Conservation (phyloP, 164 flowering plant species). For the Magnolia kwangsiensis region DNA sequence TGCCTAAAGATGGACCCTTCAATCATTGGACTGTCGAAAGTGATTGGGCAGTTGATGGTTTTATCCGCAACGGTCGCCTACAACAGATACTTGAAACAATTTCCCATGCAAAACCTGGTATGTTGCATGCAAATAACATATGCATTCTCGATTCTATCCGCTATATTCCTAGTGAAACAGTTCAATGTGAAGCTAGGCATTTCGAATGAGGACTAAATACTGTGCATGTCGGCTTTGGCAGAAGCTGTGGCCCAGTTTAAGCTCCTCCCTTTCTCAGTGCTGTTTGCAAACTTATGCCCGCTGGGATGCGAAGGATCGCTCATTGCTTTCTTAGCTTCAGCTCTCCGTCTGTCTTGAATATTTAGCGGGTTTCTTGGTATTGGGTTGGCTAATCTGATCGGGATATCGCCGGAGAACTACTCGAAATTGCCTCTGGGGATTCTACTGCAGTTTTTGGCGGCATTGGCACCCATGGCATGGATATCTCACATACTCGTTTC, state of each 20-base stretch:
- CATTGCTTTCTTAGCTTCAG: conserved; percentile 72
- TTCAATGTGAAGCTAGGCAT: conserved; percentile 64
- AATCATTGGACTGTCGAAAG: conserved; percentile 74
- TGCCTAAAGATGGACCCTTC: conserved; percentile 65
- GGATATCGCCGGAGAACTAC: conserved; percentile 58
- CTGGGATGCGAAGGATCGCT: conserved; percentile 84
- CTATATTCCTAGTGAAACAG: conserved; percentile 65
- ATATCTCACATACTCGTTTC: conserved; percentile 44
- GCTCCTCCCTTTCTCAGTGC: conserved; percentile 71
- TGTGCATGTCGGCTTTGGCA: conserved; percentile 73
- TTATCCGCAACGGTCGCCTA: conserved; percentile 54
- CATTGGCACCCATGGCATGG: conserved; percentile 68
- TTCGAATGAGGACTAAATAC: conserved; percentile 57
- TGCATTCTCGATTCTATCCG: conserved; percentile 67
- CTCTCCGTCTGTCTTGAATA: conserved; percentile 63
- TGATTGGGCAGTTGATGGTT: conserved; percentile 67
- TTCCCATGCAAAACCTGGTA: conserved; percentile 61
- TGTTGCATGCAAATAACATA: conserved; percentile 49
- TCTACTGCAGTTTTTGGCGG: conserved; percentile 62
- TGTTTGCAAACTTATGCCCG: conserved; percentile 71
- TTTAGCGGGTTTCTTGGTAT: conserved; percentile 69
- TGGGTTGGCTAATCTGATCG: conserved; percentile 63
- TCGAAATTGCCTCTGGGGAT: conserved; percentile 64
- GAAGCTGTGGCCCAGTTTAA: conserved; percentile 78
- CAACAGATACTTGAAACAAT: conserved; percentile 48